A percentile compares a stretch with the other conserved stretches of the same genome.
These are phyloP conservation scores for Marchantia polymorpha DNA, from an alignment of 225 moss, liverwort and hornwort species.

Conservation along the genomic window DNA sequence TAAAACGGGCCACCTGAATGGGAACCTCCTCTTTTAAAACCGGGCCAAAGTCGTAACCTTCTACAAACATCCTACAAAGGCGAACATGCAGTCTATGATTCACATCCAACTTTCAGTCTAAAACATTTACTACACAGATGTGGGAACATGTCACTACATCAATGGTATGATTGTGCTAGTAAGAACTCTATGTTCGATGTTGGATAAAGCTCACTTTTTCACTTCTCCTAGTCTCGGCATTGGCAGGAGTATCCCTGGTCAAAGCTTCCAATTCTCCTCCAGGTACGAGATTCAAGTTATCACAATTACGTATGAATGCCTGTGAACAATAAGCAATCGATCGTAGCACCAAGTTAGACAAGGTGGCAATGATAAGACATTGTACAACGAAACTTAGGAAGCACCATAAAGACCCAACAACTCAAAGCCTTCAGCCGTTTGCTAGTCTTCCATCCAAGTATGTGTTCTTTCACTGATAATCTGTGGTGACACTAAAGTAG, in stretches of 20 bases:
- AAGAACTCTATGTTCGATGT: not conserved
- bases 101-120: not conserved
- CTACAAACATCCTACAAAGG: not conserved
- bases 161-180: not conserved
- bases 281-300: conserved; percentile 73
- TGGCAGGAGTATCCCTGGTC: conserved; percentile 60
- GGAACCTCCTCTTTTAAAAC: conserved; percentile 10
- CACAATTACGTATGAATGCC: conserved; percentile 79
- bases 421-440: too few relatives aligned
- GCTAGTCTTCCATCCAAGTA: too few relatives aligned
- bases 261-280: conserved; percentile 66
- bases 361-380: too few relatives aligned
- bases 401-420: too few relatives aligned
- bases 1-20: conserved; percentile 77
- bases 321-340: conserved; percentile 18
- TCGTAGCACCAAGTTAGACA: not conserved
- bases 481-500: too few relatives aligned
- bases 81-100: conserved; percentile 9
- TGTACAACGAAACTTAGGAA: too few relatives aligned
- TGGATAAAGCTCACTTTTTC: conserved; percentile 58
- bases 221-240: conserved; percentile 64
- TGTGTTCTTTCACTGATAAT: too few relatives aligned
- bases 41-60: not conserved
- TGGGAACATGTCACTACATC: not conserved
- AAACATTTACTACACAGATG: not conserved